Conservation (phyloP, 2,329 filamentous ascomycete species). For the Chrysoporthe puriensis region DNA sequence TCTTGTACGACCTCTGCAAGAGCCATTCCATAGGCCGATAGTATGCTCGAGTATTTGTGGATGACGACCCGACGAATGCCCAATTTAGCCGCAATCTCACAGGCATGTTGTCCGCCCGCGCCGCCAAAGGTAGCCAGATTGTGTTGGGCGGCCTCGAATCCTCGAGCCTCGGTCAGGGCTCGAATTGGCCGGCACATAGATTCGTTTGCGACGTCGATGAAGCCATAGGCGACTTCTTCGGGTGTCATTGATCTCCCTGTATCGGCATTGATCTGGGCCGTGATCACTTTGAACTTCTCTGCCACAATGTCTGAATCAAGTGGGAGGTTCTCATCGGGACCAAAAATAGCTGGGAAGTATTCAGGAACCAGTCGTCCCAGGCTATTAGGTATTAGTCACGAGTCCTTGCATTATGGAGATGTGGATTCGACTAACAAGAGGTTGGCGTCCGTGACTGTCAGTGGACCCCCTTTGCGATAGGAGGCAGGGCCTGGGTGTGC, state of each 20-base stretch:
- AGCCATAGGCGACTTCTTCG: constrained; percentile 83
- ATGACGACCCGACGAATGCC: constrained; percentile 81
- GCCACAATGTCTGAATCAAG: constrained; percentile 47
- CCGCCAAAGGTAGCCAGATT: constrained; percentile 58
- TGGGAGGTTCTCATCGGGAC: constrained; percentile 78
- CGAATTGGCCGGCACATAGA: constrained; percentile 85
- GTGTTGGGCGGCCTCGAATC: constrained; percentile 83
- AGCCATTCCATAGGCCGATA: constrained; percentile 87
- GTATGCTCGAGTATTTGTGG: constrained; percentile 79
- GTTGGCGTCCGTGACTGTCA: constrained; percentile 86
- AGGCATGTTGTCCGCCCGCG: constrained; percentile 79
- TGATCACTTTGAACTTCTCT: constrained; percentile 68
- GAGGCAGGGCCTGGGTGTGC: constrained; percentile 85
- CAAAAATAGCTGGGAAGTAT: constrained; percentile 90
- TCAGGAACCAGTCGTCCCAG: constrained; percentile 79
- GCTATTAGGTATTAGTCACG: constrained; percentile 15
- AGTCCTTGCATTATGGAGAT: neutral
- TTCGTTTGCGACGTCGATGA: constrained; percentile 83
- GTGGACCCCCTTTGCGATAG: constrained; percentile 80
- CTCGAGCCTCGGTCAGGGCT: constrained; percentile 83
- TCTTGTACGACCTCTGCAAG: constrained; percentile 87
- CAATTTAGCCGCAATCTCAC: constrained; percentile 78
- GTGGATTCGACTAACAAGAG: constrained; percentile 51
- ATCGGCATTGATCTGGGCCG: constrained; percentile 75
- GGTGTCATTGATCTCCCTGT: constrained; percentile 67